phyloP scores from a whole-genome alignment of 805 yeast genomes.

The Torulaspora delbrueckii region DNA sequence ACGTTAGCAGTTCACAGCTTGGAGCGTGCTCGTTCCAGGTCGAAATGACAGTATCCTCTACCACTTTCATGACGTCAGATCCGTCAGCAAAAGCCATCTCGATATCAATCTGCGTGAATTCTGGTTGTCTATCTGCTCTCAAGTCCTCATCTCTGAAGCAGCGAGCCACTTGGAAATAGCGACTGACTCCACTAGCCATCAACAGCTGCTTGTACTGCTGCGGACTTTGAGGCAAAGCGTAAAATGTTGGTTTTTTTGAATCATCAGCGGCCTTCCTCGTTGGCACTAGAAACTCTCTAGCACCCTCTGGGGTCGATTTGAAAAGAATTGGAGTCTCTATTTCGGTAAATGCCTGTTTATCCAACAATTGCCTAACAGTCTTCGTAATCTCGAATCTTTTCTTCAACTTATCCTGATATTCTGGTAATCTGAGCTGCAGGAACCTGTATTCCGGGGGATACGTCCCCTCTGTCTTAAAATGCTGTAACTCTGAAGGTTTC shows the following conservation, averaged over 20 bases:
- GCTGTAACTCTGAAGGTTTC: slow-evolving; percentile 63
- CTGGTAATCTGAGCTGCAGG: slow-evolving; percentile 65
- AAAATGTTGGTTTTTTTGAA: slow-evolving; percentile 41
- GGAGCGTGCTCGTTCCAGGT: slow-evolving; percentile 52
- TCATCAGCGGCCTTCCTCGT: slow-evolving; percentile 51
- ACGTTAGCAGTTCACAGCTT: slow-evolving; percentile 26
- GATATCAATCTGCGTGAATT: slow-evolving; percentile 93
- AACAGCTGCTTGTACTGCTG: slow-evolving; percentile 94
- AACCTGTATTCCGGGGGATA: slow-evolving; percentile 80
- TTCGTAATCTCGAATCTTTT: slow-evolving; percentile 53
- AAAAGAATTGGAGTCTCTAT: slow-evolving; percentile 90
- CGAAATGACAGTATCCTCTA: slow-evolving; percentile 50
- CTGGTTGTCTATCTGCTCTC: slow-evolving; percentile 94
- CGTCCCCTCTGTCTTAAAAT: slow-evolving; percentile 44
- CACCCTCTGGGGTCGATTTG: slow-evolving; percentile 98
- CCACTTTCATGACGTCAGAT: slow-evolving; percentile 59
- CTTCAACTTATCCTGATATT: slow-evolving; percentile 51
- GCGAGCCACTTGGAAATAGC: slow-evolving; percentile 85
- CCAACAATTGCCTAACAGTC: slow-evolving; percentile 42
- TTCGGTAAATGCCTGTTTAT: slow-evolving; percentile 55
- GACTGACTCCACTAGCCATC: slow-evolving; percentile 87
- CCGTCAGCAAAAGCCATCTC: slow-evolving; percentile 83
- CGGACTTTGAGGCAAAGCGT: slow-evolving; percentile 95
- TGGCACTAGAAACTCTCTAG: slow-evolving; percentile 92
- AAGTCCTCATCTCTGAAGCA: slow-evolving; percentile 97